Base-by-base conservation (phyloP, 805 yeast species). In the Kazachstania bromeliacearum region DNA sequence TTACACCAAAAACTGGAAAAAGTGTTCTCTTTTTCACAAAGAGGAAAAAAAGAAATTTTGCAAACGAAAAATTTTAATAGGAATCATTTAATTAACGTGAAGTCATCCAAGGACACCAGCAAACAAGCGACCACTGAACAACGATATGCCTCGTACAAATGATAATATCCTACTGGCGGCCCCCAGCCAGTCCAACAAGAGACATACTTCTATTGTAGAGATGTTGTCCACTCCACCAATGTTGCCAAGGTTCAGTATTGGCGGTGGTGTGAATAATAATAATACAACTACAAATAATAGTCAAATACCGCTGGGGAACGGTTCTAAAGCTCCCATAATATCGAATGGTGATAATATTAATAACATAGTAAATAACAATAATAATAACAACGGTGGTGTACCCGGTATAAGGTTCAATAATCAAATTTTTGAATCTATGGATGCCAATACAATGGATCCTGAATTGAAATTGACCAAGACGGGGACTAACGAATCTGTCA, bases 161-260 rank as follows among this genome's bases (percentile, higher is more conserved):
- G 45, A 38, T 36, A 41, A 41, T 9, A 37, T 38, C 10, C 25
- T 38, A 9, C 18, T 38, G 12, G 37, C 38, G 16, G 37, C 15
- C 16, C 30, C 28, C 15, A 28, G 9, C 9, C 37, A 32, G n/a
- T 17, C 34, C 9, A 37, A 31, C 7, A 41, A 25, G 16, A 63
- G 77, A 44, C 76, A 79, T 44, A 71, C 84, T 0, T 79, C 87
- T 6, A 79, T 81, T 33, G 89, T 78, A 28, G 89, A 81, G 53
- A 61, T 81, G 63, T 61, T 81, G 24, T 75, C 83, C 12, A 75
- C 87, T 4, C 92, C 92, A 0, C 92, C 89, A 2, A 81, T 79
- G 2, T 55, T 79, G 38, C 74, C 59, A 3, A 35, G 39, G 17
- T 5, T 22, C 3, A 13, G 7, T 17, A 12, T 10, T 13, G 9